phyloP scores from a whole-genome alignment of 805 yeast genomes.

The Saccharomycopsis vini region DNA sequence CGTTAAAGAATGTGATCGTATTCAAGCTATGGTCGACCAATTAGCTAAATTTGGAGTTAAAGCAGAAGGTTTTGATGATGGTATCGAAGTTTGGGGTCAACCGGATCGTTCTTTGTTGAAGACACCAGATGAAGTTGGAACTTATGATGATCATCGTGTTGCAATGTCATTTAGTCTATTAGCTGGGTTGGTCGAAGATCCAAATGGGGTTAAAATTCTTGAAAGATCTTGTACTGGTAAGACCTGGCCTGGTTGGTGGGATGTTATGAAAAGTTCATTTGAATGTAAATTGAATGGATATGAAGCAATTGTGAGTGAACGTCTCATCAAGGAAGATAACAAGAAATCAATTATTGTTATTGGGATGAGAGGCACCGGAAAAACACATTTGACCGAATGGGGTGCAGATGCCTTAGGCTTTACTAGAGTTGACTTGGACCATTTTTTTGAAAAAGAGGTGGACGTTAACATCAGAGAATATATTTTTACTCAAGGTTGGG shows the following conservation, averaged over 20 bases:
- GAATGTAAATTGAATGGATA: constrained; percentile 62
- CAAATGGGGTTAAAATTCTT: constrained; percentile 55
- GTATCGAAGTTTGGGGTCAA: constrained; percentile 78
- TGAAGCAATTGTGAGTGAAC: constrained; percentile 35
- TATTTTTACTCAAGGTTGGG: constrained; percentile 73
- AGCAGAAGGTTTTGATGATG: constrained; percentile 83
- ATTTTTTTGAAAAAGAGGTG: constrained; percentile 48
- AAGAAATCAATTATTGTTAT: constrained; percentile 58
- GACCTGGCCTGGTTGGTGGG: constrained; percentile 99
- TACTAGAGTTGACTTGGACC: constrained; percentile 67
- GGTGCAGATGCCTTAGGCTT: constrained; percentile 62
- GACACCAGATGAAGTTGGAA: constrained; percentile 50
- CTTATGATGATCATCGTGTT: constrained; percentile 95
- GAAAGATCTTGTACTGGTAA: constrained; percentile 92
- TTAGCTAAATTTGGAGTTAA: constrained; percentile 84
- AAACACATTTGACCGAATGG: constrained; percentile 77
- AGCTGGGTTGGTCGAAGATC: constrained; percentile 52
- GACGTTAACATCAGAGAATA: constrained; percentile 48
- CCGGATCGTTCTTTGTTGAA: constrained; percentile 38
- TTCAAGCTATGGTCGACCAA: constrained; percentile 86
- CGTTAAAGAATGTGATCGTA: constrained; percentile 95
- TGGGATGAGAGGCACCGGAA: constrained; percentile 99
- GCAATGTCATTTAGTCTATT: constrained; percentile 94
- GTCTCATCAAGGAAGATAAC: constrained; percentile 14
- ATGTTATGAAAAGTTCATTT: constrained; percentile 63